A percentile compares a stretch with the other conserved stretches of the same genome.
Evolutionary conservation across 176 grass and related monocot genomes (phyloP).

Genomic region (Carex parvula): DNA sequence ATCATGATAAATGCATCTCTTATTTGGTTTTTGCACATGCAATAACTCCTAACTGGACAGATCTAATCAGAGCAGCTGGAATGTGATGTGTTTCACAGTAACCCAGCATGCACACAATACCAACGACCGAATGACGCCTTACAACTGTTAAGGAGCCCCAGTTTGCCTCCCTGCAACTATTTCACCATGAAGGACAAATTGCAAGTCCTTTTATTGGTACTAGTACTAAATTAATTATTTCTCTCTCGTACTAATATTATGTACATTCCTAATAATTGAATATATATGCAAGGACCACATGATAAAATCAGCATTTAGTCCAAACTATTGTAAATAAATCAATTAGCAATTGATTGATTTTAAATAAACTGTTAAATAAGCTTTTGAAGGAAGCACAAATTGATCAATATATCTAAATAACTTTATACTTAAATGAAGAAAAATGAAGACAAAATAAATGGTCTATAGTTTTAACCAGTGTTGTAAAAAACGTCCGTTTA

Average conservation of each 20-base stretch:
- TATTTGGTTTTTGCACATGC: constrained; percentile 8
- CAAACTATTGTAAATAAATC: no score
- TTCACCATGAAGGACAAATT: not conserved
- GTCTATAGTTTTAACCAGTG: no score
- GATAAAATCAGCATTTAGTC: no score
- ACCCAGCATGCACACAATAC: constrained; percentile 11
- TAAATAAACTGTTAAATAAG: no score
- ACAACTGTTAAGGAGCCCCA: constrained; percentile 1
- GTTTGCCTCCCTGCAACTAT: constrained; percentile 17
- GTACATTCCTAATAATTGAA: constrained; percentile 4
- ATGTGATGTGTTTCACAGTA: constrained; percentile 3
- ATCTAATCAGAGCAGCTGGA: constrained; percentile 6
- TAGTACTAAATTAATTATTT: not conserved
- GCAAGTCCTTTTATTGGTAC: not conserved
- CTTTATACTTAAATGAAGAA: no score
- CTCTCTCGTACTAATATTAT: no score
- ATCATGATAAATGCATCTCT: not conserved
- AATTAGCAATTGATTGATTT: no score
- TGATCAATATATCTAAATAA: no score
- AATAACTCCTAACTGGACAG: not conserved
- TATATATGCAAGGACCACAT: no score
- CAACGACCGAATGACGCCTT: not conserved
- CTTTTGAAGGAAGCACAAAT: no score
- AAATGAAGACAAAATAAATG: no score
- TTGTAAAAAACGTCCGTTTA: no score